A percentile compares a stretch with the other conserved stretches of the same genome.
Evolutionary conservation across 2,329 filamentous ascomycete species (phyloP).

Genomic region (Trichoderma brevicompactum): DNA sequence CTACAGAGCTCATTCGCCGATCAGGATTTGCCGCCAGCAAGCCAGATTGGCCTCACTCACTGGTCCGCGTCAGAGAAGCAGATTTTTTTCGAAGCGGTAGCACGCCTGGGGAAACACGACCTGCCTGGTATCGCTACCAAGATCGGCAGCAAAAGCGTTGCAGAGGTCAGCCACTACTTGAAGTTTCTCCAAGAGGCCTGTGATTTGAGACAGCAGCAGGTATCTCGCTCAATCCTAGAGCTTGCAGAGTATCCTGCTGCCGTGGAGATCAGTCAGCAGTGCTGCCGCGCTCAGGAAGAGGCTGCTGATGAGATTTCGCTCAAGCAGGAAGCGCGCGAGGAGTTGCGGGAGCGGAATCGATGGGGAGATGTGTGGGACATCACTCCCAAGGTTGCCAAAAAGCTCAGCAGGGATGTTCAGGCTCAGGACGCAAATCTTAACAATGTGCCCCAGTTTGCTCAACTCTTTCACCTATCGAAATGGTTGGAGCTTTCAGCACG

Average conservation of each 20-base stretch:
- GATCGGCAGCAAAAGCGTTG: constrained; percentile 71
- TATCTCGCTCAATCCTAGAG: constrained; percentile 42
- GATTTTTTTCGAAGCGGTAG: constrained; percentile 67
- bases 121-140: constrained; percentile 63
- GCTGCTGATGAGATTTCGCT: constrained; percentile 68
- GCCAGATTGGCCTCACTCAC: constrained; percentile 68
- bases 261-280: constrained; percentile 69
- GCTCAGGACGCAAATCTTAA: constrained; percentile 31
- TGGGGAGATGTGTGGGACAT: constrained; percentile 73
- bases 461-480: constrained; percentile 60
- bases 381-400: constrained; percentile 45
- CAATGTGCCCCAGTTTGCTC: constrained; percentile 51
- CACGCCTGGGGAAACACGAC: constrained; percentile 66
- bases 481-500: constrained; percentile 68
- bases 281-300: constrained; percentile 67
- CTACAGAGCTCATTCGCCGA: constrained; percentile 42
- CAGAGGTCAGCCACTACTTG: constrained; percentile 76
- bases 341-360: constrained; percentile 59
- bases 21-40: constrained; percentile 42
- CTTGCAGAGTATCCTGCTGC: constrained; percentile 70
- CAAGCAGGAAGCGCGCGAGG: constrained; percentile 67
- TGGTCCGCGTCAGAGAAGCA: constrained; percentile 78
- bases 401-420: constrained; percentile 34
- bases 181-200: constrained; percentile 60
- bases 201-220: constrained; percentile 46